Conservation (phyloP, 2,329 filamentous ascomycete species). For the Massarina eburnea region DNA sequence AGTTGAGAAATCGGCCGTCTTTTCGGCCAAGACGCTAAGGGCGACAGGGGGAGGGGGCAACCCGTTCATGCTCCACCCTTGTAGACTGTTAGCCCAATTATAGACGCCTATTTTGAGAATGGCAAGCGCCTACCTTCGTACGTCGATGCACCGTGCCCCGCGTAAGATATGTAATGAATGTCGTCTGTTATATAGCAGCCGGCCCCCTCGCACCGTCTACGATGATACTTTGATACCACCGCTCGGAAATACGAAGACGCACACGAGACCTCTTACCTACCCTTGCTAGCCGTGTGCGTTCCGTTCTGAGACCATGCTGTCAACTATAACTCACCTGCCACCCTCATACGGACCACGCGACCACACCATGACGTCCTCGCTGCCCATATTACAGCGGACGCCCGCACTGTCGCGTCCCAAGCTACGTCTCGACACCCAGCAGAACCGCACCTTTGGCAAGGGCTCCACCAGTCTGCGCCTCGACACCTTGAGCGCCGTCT, state of each 20-base stretch:
- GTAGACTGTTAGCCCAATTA: no score
- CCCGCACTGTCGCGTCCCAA: slow-evolving; percentile 52
- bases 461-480: slow-evolving; percentile 55
- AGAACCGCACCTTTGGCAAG: slow-evolving; percentile 54
- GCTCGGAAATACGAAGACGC: slow-evolving; percentile 8
- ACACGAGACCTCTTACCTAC: slow-evolving; percentile 5
- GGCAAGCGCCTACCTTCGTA: no score
- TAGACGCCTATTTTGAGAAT: no score
- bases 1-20: no score
- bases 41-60: no score
- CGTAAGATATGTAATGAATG: no score
- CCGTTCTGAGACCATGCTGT: slow-evolving; percentile 37
- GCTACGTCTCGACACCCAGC: slow-evolving; percentile 61
- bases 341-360: slow-evolving; percentile 26
- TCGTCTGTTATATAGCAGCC: no score
- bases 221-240: slow-evolving; percentile 44
- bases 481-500: slow-evolving; percentile 57
- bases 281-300: slow-evolving; percentile 4
- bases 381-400: slow-evolving; percentile 44
- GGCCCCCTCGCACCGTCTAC: slow-evolving; percentile 1
- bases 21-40: no score
- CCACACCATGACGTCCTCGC: slow-evolving; percentile 47
- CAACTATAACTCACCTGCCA: slow-evolving; percentile 36
- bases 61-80: no score
- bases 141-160: no score